A percentile compares a stretch with the other conserved stretches of the same genome.
phyloP scores from a whole-genome alignment of 2,329 filamentous ascomycete genomes.

The Lithohypha guttulata region DNA sequence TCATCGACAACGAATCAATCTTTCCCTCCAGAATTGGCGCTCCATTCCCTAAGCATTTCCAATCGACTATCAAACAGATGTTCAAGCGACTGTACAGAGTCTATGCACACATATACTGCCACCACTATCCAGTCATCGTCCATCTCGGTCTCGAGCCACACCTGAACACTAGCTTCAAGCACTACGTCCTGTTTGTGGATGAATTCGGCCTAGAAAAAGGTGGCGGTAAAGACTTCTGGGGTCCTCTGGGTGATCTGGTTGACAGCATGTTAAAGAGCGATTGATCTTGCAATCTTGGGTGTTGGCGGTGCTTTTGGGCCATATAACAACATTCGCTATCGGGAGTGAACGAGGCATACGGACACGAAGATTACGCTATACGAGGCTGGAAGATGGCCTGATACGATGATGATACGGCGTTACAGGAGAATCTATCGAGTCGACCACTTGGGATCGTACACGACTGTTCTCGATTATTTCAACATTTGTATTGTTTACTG shows the following conservation, averaged over 20 bases:
- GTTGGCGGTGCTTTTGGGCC: too few relatives aligned
- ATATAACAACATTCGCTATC: too few relatives aligned
- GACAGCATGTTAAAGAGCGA: slow-evolving; percentile 97
- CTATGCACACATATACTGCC: slow-evolving; percentile 98
- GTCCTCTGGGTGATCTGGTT: slow-evolving; percentile 84
- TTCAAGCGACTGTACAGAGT: slow-evolving; percentile 99
- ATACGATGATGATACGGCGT: too few relatives aligned
- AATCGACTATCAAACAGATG: slow-evolving; percentile 78
- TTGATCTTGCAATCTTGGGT: slow-evolving; percentile 37
- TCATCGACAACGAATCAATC: slow-evolving; percentile 88
- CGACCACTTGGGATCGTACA: too few relatives aligned
- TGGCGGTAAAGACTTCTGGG: slow-evolving; percentile 94
- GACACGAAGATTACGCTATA: too few relatives aligned
- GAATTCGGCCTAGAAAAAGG: slow-evolving; percentile 69
- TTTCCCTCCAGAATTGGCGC: slow-evolving; percentile 92
- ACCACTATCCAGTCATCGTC: slow-evolving; percentile 94
- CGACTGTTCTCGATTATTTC: too few relatives aligned
- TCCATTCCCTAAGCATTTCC: slow-evolving; percentile 88
- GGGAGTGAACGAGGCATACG: too few relatives aligned
- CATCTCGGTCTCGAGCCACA: slow-evolving; percentile 93
- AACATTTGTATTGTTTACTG: too few relatives aligned
- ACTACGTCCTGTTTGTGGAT: slow-evolving; percentile 97
- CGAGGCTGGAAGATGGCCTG: too few relatives aligned
- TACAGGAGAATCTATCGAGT: too few relatives aligned
- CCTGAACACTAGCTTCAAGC: slow-evolving; percentile 98